Conservation (phyloP, 2,329 filamentous ascomycete genomes). For the Tolypocladium sp. region DNA sequence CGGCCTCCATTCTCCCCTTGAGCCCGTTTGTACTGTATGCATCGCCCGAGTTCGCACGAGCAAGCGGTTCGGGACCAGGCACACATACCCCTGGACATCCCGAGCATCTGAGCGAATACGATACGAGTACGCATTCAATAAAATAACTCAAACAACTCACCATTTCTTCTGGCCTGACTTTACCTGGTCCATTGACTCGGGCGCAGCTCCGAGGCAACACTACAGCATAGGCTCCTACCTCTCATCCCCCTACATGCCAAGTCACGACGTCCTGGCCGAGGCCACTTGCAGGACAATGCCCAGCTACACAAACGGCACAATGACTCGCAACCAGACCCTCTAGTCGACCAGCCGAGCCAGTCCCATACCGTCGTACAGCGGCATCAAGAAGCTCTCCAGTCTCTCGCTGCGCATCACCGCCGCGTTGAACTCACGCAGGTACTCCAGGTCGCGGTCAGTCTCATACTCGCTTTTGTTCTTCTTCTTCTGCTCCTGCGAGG, state of each 20-base stretch:
- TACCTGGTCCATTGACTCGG: not conserved
- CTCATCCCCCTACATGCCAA: not conserved
- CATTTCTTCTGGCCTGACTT: not conserved
- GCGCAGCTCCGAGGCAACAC: not conserved
- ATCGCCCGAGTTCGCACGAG: too few relatives aligned
- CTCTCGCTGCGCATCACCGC: conserved; percentile 14
- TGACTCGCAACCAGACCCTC: not conserved
- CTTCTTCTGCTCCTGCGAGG: conserved; percentile 4
- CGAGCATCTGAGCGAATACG: not conserved
- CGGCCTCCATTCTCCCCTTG: too few relatives aligned
- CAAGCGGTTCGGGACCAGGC: too few relatives aligned
- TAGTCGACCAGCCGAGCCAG: conserved; percentile 22
- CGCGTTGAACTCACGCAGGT: conserved; percentile 18
- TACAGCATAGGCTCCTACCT: not conserved
- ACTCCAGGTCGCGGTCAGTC: conserved; percentile 10
- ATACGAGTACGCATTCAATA: not conserved
- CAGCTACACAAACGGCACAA: not conserved
- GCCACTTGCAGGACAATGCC: not conserved
- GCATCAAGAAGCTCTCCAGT: conserved; percentile 25
- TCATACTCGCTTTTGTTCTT: conserved; percentile 9
- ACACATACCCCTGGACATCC: not conserved
- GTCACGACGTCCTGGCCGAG: not conserved
- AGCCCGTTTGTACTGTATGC: too few relatives aligned
- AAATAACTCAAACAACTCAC: not conserved
- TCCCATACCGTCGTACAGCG: conserved; percentile 26